A percentile compares a stretch with the other conserved stretches of the same genome.
phyloP scores from a whole-genome alignment of 2,329 filamentous ascomycete species.

The Fusarium camptoceras region DNA sequence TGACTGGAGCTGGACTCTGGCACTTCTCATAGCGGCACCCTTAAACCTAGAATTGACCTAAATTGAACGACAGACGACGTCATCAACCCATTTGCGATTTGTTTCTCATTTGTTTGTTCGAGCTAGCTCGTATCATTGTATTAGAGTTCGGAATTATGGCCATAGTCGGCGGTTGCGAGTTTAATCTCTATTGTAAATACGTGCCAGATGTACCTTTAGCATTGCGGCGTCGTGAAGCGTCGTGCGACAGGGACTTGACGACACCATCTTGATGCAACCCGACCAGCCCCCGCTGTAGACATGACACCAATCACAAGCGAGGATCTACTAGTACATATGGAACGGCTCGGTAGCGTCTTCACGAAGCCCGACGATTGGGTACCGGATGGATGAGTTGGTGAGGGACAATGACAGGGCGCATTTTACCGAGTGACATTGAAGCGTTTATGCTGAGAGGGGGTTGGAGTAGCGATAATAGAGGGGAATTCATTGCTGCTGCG shows the following conservation, averaged over 20 bases:
- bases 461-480: constrained; percentile 30
- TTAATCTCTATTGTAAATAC: not conserved
- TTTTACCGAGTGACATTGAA: constrained; percentile 20
- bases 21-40: not conserved
- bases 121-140: not conserved
- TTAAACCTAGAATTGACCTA: constrained; percentile 36
- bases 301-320: constrained; percentile 25
- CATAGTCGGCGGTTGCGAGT: not conserved
- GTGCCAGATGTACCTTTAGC: constrained; percentile 19
- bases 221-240: constrained; percentile 35
- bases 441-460: constrained; percentile 23
- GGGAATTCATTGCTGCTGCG: constrained; percentile 10
- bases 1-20: not conserved
- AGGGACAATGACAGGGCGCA: constrained; percentile 18
- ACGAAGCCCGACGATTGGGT: constrained; percentile 35
- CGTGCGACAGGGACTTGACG: constrained; percentile 32
- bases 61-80: not conserved
- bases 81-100: not conserved
- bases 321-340: constrained; percentile 13
- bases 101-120: not conserved
- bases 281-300: not conserved
- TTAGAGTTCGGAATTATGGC: not conserved
- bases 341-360: constrained; percentile 34
- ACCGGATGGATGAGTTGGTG: constrained; percentile 28
- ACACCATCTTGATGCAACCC: constrained; percentile 30